Conservation (phyloP, 2,329 filamentous ascomycete species). For the Epichloe sp. region DNA sequence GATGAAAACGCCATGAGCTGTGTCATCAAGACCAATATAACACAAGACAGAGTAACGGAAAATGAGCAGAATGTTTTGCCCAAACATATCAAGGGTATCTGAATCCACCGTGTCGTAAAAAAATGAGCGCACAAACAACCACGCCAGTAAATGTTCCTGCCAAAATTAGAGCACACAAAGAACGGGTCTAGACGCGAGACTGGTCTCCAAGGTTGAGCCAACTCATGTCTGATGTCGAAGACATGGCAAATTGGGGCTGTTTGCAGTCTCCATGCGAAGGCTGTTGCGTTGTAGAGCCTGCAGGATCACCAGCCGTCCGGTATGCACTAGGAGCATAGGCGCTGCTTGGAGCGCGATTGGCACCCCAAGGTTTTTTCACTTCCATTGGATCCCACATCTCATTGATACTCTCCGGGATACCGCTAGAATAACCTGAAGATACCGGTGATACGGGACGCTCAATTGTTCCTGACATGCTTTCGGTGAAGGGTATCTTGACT, state of each 20-base stretch:
- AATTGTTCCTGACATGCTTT: constrained; percentile 48
- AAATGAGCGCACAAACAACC: background rate
- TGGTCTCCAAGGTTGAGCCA: constrained; percentile 60
- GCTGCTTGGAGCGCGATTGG: constrained; percentile 37
- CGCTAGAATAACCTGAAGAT: constrained; percentile 47
- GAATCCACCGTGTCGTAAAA: background rate
- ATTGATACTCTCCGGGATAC: constrained; percentile 49
- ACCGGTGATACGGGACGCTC: constrained; percentile 41
- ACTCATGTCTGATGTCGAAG: constrained; percentile 55
- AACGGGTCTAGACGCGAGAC: constrained; percentile 9
- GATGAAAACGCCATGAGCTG: background rate
- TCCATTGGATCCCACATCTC: constrained; percentile 41
- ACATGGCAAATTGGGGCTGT: constrained; percentile 37
- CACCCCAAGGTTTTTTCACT: constrained; percentile 32
- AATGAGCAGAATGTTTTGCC: background rate
- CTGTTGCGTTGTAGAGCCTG: constrained; percentile 17
- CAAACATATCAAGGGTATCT: background rate
- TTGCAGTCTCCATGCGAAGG: constrained; percentile 26
- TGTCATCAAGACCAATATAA: background rate
- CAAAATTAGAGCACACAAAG: background rate
- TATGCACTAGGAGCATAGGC: constrained; percentile 31
- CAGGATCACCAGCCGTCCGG: constrained; percentile 28
- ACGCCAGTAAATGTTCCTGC: background rate
- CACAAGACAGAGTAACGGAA: background rate
- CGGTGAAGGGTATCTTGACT: constrained; percentile 35